Conservation (phyloP, 371 early-diverging fungal species). For the Mucor indicus region DNA sequence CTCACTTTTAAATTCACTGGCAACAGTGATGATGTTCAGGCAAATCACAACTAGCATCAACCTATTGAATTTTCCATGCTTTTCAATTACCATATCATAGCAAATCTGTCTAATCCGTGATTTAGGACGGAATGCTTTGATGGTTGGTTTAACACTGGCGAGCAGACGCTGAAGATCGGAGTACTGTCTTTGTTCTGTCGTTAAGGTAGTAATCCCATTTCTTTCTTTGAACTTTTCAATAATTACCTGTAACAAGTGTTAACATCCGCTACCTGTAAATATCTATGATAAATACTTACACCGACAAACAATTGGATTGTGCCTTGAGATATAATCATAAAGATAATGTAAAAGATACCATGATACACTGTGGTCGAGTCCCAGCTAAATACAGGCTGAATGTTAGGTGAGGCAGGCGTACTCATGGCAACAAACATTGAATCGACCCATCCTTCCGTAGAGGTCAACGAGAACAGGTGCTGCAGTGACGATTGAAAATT, state of each 20-base stretch:
- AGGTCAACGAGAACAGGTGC: constrained; percentile 52
- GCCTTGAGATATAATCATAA: constrained; percentile 59
- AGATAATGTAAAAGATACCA: constrained; percentile 51
- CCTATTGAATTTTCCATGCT: constrained; percentile 49
- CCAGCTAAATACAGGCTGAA: constrained; percentile 48
- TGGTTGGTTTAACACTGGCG: constrained; percentile 53
- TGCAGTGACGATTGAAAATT: constrained; percentile 44
- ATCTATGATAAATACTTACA: constrained; percentile 25
- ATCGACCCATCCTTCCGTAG: constrained; percentile 60
- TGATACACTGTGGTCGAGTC: constrained; percentile 49
- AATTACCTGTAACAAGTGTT: constrained; percentile 34
- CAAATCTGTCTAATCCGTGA: constrained; percentile 46
- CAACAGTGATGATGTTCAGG: constrained; percentile 36
- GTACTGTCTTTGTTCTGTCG: constrained; percentile 54
- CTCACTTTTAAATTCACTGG: constrained; percentile 41
- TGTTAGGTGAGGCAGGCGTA: constrained; percentile 41
- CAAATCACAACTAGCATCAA: constrained; percentile 48
- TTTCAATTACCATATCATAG: constrained; percentile 49
- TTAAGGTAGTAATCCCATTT: constrained; percentile 55
- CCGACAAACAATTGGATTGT: constrained; percentile 62
- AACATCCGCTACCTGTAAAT: neutral
- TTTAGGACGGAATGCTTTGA: constrained; percentile 43
- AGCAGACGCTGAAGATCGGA: constrained; percentile 53
- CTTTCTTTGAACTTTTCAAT: constrained; percentile 62
- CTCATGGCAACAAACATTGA: constrained; percentile 52